Evolutionary conservation across 129 eudicot species (phyloP).

Genomic region (Artemisia annua): DNA sequence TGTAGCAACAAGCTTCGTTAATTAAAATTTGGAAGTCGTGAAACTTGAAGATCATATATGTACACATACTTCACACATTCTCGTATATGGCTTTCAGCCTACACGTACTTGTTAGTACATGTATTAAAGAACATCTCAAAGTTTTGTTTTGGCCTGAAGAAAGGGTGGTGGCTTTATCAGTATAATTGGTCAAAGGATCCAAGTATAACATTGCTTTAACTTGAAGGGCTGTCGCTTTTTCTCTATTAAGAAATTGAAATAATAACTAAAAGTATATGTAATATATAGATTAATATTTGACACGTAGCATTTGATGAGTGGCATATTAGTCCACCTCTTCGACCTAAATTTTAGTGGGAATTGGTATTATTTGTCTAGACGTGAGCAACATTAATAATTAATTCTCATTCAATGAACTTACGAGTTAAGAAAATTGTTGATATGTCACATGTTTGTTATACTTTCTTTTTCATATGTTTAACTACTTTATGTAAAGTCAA

Average conservation of each 20-base stretch:
- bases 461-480: background rate
- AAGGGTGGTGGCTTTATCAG: background rate
- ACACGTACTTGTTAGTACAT: too few relatives aligned
- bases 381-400: conserved; percentile 13
- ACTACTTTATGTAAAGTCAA: background rate
- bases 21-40: too few relatives aligned
- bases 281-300: background rate
- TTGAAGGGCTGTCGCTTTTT: background rate
- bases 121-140: too few relatives aligned
- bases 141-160: background rate
- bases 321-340: conserved; percentile 14
- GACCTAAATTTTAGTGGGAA: conserved; percentile 26
- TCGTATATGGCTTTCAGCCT: too few relatives aligned
- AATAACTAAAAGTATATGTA: background rate
- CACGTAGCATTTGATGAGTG: conserved; percentile 30
- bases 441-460: too few relatives aligned
- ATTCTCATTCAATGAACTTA: background rate
- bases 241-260: background rate
- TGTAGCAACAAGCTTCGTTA: too few relatives aligned
- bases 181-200: conserved; percentile 17
- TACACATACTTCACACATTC: too few relatives aligned
- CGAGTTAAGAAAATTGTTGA: too few relatives aligned
- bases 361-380: conserved; percentile 10
- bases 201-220: conserved; percentile 22
- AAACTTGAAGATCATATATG: too few relatives aligned